Evolutionary conservation across 176 grass and related monocot species (phyloP), one percentile per base, ranked within the genome.

Genomic region (Hsuehochloa calcarea): DNA sequence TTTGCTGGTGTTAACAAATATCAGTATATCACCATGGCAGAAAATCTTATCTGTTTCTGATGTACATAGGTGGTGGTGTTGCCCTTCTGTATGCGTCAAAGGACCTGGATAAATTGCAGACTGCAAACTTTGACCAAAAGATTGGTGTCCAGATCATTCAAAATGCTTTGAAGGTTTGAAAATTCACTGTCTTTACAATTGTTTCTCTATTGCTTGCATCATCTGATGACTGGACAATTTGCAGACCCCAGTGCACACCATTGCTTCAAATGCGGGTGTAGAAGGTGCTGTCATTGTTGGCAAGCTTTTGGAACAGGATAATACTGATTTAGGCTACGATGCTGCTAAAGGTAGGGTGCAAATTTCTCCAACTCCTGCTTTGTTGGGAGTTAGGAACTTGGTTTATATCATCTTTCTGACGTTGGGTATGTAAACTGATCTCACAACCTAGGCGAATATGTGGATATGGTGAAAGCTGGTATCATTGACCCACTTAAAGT

Each of bases 111-210:
- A 94, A 96, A 27, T 68, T 99, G 84, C 90, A 63, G 52, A 99
- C 91, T 19, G 90, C 91, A 3, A 99, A 99, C 81, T 96, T 94
- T 43, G 96, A 99, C 71, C 96, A 96, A 87, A 96, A 92, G 84
- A 96, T 99, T 52, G 96, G 93, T 72, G 93, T 99, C 27, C 96
- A 96, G 79, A 99, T 99, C 63, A 99, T 99, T 91, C 96, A 99
- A 63, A 99, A 99, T 86, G 91, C 96, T 66, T 81, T 94, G 72
- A 99, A 85, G 62, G 83, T 86, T 72, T 31, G 15, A 12, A 47
- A 22, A 40, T 12, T 67, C 4, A 38, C 20, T 49, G 23, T 39
- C 10, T 65, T 55, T 58, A 16, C 20, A 49, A 6, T 17, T 64
- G 45, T 16, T 80, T 10, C 16, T 43, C 22, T 40, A 5, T 50